A percentile compares a stretch with the other conserved stretches of the same genome.
phyloP scores from a whole-genome alignment of 495 filamentous ascomycete species.

The Aspergillus olivimuriae region DNA sequence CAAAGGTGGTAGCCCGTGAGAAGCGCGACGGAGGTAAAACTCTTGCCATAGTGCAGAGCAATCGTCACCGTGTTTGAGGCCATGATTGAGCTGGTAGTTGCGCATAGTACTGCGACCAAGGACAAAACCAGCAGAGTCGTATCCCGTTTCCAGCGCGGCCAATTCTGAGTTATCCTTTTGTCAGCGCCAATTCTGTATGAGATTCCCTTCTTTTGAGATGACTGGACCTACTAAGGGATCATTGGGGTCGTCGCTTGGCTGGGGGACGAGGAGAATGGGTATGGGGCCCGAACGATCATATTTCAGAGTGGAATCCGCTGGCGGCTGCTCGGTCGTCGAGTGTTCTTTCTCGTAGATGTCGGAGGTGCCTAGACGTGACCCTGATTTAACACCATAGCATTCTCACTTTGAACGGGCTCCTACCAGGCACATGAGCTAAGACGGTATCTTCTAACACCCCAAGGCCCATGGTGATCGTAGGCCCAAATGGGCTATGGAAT shows the following conservation, averaged over 20 bases:
- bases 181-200: conserved; percentile 9
- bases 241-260: conserved; percentile 75
- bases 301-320: conserved; percentile 49
- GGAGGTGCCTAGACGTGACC: conserved; percentile 48
- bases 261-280: conserved; percentile 70
- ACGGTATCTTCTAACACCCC: conserved; percentile 65
- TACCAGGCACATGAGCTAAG: conserved; percentile 69
- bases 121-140: conserved; percentile 72
- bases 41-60: conserved; percentile 48
- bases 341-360: conserved; percentile 55
- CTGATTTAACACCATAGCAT: neutral
- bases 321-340: conserved; percentile 26
- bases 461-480: no score
- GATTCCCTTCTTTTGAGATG: neutral
- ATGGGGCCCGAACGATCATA: conserved; percentile 61
- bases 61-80: conserved; percentile 79
- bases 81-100: conserved; percentile 73
- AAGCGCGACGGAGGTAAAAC: conserved; percentile 67
- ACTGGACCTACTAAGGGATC: conserved; percentile 56
- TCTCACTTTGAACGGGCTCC: no score
- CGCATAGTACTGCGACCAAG: conserved; percentile 71
- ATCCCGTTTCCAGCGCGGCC: conserved; percentile 84
- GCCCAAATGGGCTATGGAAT: no score
- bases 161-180: conserved; percentile 54
- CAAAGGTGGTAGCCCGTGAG: conserved; percentile 85